phyloP scores from a whole-genome alignment of 805 yeast species.

The Ogataea neopini region DNA sequence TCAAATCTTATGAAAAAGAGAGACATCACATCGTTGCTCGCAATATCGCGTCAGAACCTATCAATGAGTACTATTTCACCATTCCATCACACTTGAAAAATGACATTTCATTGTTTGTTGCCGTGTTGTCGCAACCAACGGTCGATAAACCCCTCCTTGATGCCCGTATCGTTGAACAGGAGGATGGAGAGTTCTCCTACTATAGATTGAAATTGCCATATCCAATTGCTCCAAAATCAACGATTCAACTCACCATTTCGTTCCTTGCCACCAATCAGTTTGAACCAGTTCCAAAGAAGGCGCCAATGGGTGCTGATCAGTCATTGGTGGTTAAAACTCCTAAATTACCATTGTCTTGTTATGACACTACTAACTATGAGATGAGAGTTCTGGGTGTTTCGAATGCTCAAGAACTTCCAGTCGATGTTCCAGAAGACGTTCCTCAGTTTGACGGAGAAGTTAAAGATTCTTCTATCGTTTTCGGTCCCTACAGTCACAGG shows the following conservation, averaged over 20 bases:
- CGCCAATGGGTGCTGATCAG: conserved; percentile 63
- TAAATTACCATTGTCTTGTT: conserved; percentile 61
- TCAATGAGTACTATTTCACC: conserved; percentile 55
- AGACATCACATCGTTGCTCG: conserved; percentile 52
- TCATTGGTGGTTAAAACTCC: conserved; percentile 50
- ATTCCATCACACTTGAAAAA: conserved; percentile 47
- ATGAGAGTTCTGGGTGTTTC: conserved; percentile 19
- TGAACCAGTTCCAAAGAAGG: conserved; percentile 63
- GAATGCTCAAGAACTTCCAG: conserved; percentile 18
- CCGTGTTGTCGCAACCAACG: conserved; percentile 22
- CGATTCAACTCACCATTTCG: conserved; percentile 48
- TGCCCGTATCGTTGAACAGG: conserved; percentile 16
- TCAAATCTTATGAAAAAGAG: conserved; percentile 67
- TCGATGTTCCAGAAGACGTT: conserved; percentile 21
- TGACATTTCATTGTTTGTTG: conserved; percentile 29
- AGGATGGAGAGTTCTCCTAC: conserved; percentile 38
- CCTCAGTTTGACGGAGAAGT: conserved; percentile 29
- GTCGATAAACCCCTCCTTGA: conserved; percentile 24
- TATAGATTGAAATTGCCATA: conserved; percentile 56
- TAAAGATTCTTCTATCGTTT: conserved; percentile 44
- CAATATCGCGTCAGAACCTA: conserved; percentile 60
- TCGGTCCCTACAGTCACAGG: conserved; percentile 51
- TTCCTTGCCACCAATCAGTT: conserved; percentile 49
- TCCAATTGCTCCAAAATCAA: conserved; percentile 66
- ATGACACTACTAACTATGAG: conserved; percentile 46